phyloP scores from a whole-genome alignment of 176 grass and related monocot genomes.

The Aegilops tauschii region DNA sequence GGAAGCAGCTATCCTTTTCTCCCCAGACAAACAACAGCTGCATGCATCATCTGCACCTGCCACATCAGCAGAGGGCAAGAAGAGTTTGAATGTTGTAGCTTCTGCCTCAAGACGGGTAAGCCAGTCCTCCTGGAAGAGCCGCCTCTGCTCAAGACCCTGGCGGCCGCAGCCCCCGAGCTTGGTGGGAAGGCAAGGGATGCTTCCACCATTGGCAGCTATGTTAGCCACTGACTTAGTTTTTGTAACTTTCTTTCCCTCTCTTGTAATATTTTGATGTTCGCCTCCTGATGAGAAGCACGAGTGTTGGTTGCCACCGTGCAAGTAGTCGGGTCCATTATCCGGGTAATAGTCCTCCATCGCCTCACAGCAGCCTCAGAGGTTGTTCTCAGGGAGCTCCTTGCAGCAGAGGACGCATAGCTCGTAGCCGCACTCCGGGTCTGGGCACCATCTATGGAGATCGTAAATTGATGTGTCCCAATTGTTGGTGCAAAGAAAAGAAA shows the following conservation, averaged over 20 bases:
- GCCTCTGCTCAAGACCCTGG: constrained; percentile 34
- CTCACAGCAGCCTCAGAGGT: not conserved
- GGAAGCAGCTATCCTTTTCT: constrained; percentile 16
- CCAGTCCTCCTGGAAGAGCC: constrained; percentile 17
- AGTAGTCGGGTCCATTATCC: constrained; percentile 11
- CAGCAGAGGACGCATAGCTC: constrained; percentile 53
- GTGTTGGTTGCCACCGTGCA: constrained; percentile 33
- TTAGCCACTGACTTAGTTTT: no score
- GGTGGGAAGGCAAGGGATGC: no score
- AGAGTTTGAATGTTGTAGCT: not conserved
- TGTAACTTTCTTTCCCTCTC: not conserved
- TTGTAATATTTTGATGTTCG: not conserved
- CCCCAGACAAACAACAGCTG: no score
- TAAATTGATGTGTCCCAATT: constrained; percentile 7
- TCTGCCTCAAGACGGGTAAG: constrained; percentile 9
- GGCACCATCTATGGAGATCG: no score
- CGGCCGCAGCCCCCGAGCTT: constrained; percentile 35
- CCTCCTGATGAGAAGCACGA: no score
- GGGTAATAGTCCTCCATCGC: not conserved
- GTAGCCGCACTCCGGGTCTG: constrained; percentile 23
- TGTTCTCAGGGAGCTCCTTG: constrained; percentile 34
- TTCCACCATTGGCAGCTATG: no score
- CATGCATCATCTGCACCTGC: not conserved
- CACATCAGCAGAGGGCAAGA: not conserved
- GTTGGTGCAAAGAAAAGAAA: constrained; percentile 25